Evolutionary conservation across 352 stramenopile species (phyloP).

Genomic region (Phytopythium vexans): DNA sequence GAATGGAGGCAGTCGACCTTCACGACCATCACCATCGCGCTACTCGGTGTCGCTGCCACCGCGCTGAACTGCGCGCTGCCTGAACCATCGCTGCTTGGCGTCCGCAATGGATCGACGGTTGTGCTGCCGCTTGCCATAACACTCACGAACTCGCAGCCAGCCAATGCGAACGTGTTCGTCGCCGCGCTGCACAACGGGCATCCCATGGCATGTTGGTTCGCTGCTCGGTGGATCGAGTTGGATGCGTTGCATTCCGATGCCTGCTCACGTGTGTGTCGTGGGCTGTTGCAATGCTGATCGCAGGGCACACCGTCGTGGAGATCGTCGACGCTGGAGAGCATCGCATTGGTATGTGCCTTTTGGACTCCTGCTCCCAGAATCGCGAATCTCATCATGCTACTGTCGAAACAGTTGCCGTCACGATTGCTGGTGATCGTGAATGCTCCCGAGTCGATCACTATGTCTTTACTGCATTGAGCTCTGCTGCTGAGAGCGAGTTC

Average conservation of each 20-base stretch:
- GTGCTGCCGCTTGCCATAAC: conserved; percentile 16
- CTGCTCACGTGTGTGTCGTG: not conserved
- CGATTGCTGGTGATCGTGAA: not conserved
- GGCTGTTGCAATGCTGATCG: too few species aligned
- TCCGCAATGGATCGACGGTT: conserved; percentile 23
- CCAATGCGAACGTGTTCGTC: conserved; percentile 7
- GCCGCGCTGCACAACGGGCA: conserved; percentile 14
- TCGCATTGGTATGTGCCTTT: conserved; percentile 21
- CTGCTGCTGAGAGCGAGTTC: too few species aligned
- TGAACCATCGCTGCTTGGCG: conserved; percentile 17
- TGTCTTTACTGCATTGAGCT: not conserved
- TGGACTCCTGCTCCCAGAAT: too few species aligned
- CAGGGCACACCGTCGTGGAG: conserved; percentile 17
- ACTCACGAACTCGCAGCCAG: conserved; percentile 7
- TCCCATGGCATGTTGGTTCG: conserved; percentile 19
- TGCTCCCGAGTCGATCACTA: not conserved
- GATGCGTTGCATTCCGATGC: not conserved
- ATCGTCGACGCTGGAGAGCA: conserved; percentile 19
- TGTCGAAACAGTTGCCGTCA: not conserved
- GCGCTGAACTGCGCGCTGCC: conserved; percentile 26
- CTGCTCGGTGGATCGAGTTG: not conserved
- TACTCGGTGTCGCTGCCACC: not conserved
- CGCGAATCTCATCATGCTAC: not conserved
- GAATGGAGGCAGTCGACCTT: too few species aligned
- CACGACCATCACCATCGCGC: too few species aligned